Conservation (phyloP, 2,329 filamentous ascomycete genomes). For the Venturia pyrina region DNA sequence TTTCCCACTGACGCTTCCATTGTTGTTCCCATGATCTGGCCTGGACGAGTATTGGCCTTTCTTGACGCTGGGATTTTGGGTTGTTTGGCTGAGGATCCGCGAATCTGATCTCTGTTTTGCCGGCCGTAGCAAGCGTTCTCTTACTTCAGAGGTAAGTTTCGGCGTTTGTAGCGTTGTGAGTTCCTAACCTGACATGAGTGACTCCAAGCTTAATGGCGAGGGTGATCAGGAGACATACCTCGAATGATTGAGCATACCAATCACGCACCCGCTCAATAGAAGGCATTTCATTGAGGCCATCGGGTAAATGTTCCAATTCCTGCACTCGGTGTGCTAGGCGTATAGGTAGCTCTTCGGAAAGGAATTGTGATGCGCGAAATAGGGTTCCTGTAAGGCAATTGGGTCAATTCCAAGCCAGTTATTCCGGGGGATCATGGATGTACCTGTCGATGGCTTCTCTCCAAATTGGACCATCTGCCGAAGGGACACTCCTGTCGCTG, state of each 20-base stretch:
- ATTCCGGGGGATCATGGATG: slow-evolving; percentile 20
- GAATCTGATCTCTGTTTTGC: slow-evolving; percentile 46
- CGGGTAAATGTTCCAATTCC: slow-evolving; percentile 82
- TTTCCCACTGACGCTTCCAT: slow-evolving; percentile 40
- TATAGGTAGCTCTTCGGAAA: slow-evolving; percentile 96
- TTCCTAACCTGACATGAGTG: slow-evolving; percentile 50
- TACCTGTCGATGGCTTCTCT: slow-evolving; percentile 83
- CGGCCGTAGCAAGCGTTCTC: slow-evolving; percentile 66
- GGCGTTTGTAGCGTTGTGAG: slow-evolving; percentile 81
- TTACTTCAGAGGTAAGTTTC: slow-evolving; percentile 62
- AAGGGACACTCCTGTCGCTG: slow-evolving; percentile 89
- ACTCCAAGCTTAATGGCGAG: not conserved
- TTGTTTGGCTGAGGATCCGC: slow-evolving; percentile 68
- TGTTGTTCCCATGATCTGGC: slow-evolving; percentile 35
- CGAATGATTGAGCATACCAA: slow-evolving; percentile 99
- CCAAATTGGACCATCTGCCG: slow-evolving; percentile 99
- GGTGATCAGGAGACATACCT: slow-evolving; percentile 49
- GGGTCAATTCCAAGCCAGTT: not conserved
- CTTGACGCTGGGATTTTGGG: slow-evolving; percentile 79
- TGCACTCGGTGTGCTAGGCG: slow-evolving; percentile 92
- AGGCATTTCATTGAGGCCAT: slow-evolving; percentile 96
- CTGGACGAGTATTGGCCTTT: slow-evolving; percentile 67
- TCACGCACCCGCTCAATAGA: slow-evolving; percentile 91
- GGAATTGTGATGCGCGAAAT: slow-evolving; percentile 95
- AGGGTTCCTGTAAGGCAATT: slow-evolving; percentile 54